A percentile compares a stretch with the other conserved stretches of the same genome.
phyloP scores from a whole-genome alignment of 2,329 filamentous ascomycete species.

The Talaromyces sp. region DNA sequence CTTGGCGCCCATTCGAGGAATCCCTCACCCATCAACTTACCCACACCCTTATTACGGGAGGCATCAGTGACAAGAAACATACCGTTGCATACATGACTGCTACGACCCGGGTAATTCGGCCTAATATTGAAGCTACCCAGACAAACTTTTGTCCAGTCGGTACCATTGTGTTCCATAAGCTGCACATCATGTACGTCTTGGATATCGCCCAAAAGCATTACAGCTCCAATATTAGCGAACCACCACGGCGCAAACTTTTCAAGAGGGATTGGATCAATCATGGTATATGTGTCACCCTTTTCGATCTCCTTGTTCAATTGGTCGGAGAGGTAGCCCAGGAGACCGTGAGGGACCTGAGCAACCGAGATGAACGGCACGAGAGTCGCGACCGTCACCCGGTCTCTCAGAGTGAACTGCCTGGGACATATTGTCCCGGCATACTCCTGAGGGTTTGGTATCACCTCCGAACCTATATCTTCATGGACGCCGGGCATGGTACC shows the following conservation, averaged over 20 bases:
- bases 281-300: conserved; percentile 86
- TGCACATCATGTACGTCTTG: conserved; percentile 56
- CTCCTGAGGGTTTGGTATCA: conserved; percentile 36
- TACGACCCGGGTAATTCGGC: conserved; percentile 86
- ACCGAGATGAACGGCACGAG: conserved; percentile 77
- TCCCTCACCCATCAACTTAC: conserved; percentile 69
- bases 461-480: conserved; percentile 25
- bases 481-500: conserved; percentile 36
- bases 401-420: conserved; percentile 74
- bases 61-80: conserved; percentile 72
- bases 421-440: conserved; percentile 67
- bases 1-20: conserved; percentile 75
- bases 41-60: conserved; percentile 68
- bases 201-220: conserved; percentile 80
- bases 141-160: conserved; percentile 75
- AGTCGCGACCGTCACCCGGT: conserved; percentile 78
- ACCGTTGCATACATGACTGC: conserved; percentile 79
- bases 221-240: conserved; percentile 85
- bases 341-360: conserved; percentile 67
- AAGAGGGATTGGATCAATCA: conserved; percentile 71
- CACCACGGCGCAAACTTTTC: conserved; percentile 77
- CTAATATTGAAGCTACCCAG: conserved; percentile 92
- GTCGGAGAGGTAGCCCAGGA: conserved; percentile 74
- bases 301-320: conserved; percentile 88
- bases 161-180: conserved; percentile 50